Evolutionary conservation across 495 filamentous ascomycete genomes (phyloP).

Genomic region (Hyaloscypha hepaticicola): DNA sequence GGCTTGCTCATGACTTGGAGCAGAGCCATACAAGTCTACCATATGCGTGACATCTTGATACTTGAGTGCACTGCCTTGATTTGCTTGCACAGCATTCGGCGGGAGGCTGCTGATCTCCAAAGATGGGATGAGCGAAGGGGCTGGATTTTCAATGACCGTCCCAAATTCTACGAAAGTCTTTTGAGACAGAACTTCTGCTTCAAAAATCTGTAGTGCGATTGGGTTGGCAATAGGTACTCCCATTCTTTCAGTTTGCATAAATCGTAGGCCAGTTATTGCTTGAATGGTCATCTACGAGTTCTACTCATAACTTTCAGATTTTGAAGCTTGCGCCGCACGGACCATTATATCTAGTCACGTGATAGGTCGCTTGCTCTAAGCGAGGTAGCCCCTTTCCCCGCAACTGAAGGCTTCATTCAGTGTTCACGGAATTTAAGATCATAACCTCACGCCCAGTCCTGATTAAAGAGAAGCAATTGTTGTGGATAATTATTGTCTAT

Average conservation of each 20-base stretch:
- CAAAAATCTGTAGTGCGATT: not conserved
- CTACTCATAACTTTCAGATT: no score
- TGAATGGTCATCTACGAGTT: not conserved
- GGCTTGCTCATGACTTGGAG: conserved; percentile 61
- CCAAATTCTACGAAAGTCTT: conserved; percentile 77
- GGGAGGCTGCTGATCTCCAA: conserved; percentile 35
- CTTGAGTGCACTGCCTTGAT: conserved; percentile 88
- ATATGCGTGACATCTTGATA: conserved; percentile 75
- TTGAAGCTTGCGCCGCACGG: no score
- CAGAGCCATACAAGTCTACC: conserved; percentile 61
- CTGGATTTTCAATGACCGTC: conserved; percentile 73
- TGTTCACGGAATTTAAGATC: no score
- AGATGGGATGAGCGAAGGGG: conserved; percentile 49
- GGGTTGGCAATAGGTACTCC: conserved; percentile 3
- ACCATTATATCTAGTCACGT: no score
- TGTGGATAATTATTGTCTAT: no score
- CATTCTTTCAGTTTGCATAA: conserved; percentile 9
- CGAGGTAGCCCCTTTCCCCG: no score
- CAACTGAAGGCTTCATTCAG: no score
- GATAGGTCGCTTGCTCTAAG: no score
- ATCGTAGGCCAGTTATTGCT: not conserved
- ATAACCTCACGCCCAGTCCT: no score
- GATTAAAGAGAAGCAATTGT: no score
- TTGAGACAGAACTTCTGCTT: conserved; percentile 54
- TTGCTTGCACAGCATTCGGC: conserved; percentile 54